Percentiles rank a stretch among this genome's conserved stretches.
Evolutionary conservation across 495 filamentous ascomycete genomes (phyloP).

Genomic region (Penicillium waksmanii): DNA sequence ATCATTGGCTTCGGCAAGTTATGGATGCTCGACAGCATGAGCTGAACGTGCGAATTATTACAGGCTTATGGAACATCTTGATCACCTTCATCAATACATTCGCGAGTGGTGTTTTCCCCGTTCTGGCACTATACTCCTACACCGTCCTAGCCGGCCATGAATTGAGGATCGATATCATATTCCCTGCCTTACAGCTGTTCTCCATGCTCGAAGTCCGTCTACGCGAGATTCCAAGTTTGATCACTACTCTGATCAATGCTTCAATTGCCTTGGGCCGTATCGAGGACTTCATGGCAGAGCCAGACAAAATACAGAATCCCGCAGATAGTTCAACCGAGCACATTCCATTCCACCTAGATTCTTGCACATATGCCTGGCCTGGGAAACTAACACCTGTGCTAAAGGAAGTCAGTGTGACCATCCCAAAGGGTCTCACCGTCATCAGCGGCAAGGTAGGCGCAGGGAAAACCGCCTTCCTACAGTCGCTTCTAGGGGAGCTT

Average conservation of each 20-base stretch:
- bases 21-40: constrained; percentile 72
- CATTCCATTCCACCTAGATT: constrained; percentile 51
- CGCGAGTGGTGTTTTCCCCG: constrained; percentile 71
- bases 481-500: constrained; percentile 78
- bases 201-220: constrained; percentile 69
- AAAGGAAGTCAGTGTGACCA: constrained; percentile 60
- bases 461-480: constrained; percentile 80
- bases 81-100: constrained; percentile 66
- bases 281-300: constrained; percentile 82
- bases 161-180: constrained; percentile 75
- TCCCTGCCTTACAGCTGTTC: constrained; percentile 80
- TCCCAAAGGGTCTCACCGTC: constrained; percentile 67
- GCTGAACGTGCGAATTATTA: constrained; percentile 65
- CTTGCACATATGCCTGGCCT: constrained; percentile 79
- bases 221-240: constrained; percentile 69
- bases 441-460: constrained; percentile 73
- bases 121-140: constrained; percentile 77
- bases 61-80: constrained; percentile 59
- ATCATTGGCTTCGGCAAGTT: constrained; percentile 73
- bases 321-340: constrained; percentile 36
- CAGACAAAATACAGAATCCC: constrained; percentile 63
- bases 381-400: constrained; percentile 64
- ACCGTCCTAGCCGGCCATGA: constrained; percentile 66
- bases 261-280: constrained; percentile 76
- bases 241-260: constrained; percentile 74